Base-by-base conservation (phyloP, 2,329 filamentous ascomycete species). In the Pseudofabraea citricarpa region DNA sequence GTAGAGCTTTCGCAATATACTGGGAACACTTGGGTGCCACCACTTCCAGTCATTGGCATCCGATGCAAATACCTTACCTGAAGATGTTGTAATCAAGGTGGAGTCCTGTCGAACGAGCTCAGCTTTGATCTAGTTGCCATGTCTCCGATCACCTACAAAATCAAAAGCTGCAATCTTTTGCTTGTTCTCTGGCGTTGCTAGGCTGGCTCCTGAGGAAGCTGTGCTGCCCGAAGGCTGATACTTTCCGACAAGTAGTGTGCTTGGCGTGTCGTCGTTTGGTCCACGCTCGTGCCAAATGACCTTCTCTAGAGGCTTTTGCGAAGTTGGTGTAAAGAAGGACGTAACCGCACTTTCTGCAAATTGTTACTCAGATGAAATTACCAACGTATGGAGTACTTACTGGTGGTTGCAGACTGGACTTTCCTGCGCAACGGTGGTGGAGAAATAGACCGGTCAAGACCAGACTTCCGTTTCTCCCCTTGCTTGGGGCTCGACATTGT, bases 1-100 rank as follows among this genome's bases (percentile, higher is more conserved):
- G 56, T 88, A 77, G 2, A 97, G 70, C 46, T 81, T 69, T 51
- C 75, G 78, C 15, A 98, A 63, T 41, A 70, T 78, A 0, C 64
- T 65, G 1, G 89, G 88, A 1, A 97, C 86, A 15, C 67, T 73
- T 12, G 66, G 55, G 61, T 94, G 71, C 89, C 90, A 97, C 93
- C 93, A 98, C 63, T 87, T 89, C 93, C 93, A 98, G 61, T 97
- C 91, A 4, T 72, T 70, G 0, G 82, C 77, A 51, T 81, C 78
- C 40, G 75, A 75, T 3, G 80, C 75, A 57, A 91, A 91, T 40
- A 77, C 85, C 64, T 88, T 93, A 6, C 90, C 90, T 0, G 90
- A 95, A 4, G 80, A 74, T 0, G 89, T 85, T 2, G 73, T 72
- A 49, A 98, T 89, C 24, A 98, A 68, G 1, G 93, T 98, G 6